These are phyloP conservation scores for Trifolium pratense DNA, from an alignment of 306 rosid species.

Conservation along the genomic window DNA sequence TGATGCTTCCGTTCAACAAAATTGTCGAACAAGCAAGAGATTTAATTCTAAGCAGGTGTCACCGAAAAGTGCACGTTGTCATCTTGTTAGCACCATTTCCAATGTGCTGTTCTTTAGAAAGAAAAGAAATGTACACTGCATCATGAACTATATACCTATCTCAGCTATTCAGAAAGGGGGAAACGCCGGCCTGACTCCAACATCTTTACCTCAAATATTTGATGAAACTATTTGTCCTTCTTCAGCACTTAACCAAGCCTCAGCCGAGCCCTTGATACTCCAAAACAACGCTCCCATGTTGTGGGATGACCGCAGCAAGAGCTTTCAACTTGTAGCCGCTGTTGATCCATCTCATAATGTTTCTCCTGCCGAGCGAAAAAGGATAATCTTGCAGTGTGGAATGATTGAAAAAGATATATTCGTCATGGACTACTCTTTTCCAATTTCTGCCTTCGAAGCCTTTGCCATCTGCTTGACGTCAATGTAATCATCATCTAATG, in stretches of 20 bases:
- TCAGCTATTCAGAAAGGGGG: slow-evolving; percentile 69
- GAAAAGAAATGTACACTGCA: slow-evolving; percentile 64
- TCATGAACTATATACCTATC: slow-evolving; percentile 60
- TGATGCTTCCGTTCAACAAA: slow-evolving; percentile 35
- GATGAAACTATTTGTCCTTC: slow-evolving; percentile 43
- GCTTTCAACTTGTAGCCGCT: slow-evolving; percentile 72
- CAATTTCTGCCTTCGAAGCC: slow-evolving; percentile 81
- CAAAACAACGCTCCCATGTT: slow-evolving; percentile 68
- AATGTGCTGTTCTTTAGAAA: slow-evolving; percentile 60
- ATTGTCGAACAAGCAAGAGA: slow-evolving; percentile 47
- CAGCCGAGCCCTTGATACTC: slow-evolving; percentile 53
- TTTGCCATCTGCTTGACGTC: slow-evolving; percentile 70
- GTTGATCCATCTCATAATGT: slow-evolving; percentile 58
- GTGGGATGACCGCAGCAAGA: slow-evolving; percentile 74
- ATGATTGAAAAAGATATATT: slow-evolving; percentile 72
- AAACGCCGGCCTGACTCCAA: slow-evolving; percentile 54
- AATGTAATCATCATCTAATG: too few species aligned
- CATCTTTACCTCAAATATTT: slow-evolving; percentile 37
- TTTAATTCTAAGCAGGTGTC: slow-evolving; percentile 61
- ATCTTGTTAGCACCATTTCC: slow-evolving; percentile 46
- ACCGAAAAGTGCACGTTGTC: slow-evolving; percentile 54
- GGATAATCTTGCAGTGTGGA: slow-evolving; percentile 73
- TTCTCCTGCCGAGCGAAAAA: slow-evolving; percentile 61
- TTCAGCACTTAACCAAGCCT: slow-evolving; percentile 42
- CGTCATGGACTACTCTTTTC: slow-evolving; percentile 77